Percentiles rank a stretch among this genome's conserved stretches.
phyloP scores from a whole-genome alignment of 257 asterid species.

The Plantago ovata region DNA sequence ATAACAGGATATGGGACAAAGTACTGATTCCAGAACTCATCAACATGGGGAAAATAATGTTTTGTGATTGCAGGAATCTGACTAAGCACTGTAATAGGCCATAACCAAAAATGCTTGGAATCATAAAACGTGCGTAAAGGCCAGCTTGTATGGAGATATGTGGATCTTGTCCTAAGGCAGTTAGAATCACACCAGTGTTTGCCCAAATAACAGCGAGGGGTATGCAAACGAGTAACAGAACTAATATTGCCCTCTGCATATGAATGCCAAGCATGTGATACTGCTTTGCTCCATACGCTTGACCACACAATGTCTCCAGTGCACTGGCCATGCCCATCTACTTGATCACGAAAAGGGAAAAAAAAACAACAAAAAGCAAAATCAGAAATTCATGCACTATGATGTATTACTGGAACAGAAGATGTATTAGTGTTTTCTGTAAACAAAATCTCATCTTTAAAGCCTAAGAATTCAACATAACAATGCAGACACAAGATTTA shows the following conservation, averaged over 20 bases:
- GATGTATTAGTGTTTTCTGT: too few relatives aligned
- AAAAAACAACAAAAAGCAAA: too few relatives aligned
- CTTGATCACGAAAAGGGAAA: not conserved
- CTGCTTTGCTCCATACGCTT: constrained; percentile 76
- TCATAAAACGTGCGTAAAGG: constrained; percentile 54
- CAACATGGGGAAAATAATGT: constrained; percentile 81
- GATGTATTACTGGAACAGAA: too few relatives aligned
- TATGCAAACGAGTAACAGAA: constrained; percentile 50
- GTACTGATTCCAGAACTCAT: constrained; percentile 59
- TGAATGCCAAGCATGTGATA: constrained; percentile 79
- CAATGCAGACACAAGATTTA: too few relatives aligned
- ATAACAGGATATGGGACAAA: constrained; percentile 38
- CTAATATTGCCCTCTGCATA: constrained; percentile 74
- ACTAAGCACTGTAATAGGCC: constrained; percentile 72
- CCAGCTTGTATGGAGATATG: constrained; percentile 69
- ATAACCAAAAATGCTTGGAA: constrained; percentile 61
- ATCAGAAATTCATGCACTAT: not conserved
- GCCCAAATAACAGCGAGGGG: constrained; percentile 70
- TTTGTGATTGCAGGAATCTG: constrained; percentile 75
- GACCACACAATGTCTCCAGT: constrained; percentile 82
- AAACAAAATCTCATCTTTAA: too few relatives aligned
- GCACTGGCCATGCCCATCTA: constrained; percentile 93
- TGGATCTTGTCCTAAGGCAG: constrained; percentile 68
- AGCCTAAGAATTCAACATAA: too few relatives aligned
- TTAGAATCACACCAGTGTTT: constrained; percentile 56